These are phyloP conservation scores for Conoideocrella luteorostrata DNA, from an alignment of 2,329 filamentous ascomycete species.

Conservation along the genomic window DNA sequence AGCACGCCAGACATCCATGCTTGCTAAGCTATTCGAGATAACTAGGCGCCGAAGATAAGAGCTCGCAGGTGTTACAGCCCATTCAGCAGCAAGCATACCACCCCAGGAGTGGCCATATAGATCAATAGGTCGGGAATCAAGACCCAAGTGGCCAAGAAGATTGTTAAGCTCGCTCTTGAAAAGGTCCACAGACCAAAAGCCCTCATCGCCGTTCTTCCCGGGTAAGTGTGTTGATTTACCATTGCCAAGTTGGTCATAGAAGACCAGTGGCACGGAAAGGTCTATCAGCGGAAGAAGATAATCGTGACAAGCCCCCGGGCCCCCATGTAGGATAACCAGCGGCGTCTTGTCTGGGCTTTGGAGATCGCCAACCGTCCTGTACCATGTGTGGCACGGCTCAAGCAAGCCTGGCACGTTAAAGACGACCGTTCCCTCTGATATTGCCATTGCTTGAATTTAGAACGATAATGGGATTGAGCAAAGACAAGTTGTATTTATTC, in stretches of 20 bases:
- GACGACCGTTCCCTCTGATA: constrained; percentile 1
- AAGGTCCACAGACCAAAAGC: constrained; percentile 41
- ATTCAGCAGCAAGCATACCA: constrained; percentile 40
- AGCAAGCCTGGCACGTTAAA: constrained; percentile 3
- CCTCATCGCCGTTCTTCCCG: constrained; percentile 30
- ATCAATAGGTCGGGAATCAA: constrained; percentile 29
- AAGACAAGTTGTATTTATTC: too few relatives aligned
- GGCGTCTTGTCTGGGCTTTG: background rate
- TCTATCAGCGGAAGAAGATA: constrained; percentile 32
- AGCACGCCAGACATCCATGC: constrained; percentile 19
- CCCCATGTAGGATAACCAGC: constrained; percentile 28
- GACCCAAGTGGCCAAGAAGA: constrained; percentile 32
- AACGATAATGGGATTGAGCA: too few relatives aligned
- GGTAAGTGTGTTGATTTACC: constrained; percentile 41
- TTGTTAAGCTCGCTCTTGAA: constrained; percentile 45
- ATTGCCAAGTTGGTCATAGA: constrained; percentile 50
- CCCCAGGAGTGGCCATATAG: constrained; percentile 47
- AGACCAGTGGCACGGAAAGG: constrained; percentile 34
- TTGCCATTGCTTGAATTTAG: constrained; percentile 2
- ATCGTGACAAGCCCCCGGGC: constrained; percentile 39
- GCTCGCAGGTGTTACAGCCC: constrained; percentile 26
- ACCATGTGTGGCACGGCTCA: constrained; percentile 5
- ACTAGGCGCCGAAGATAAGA: constrained; percentile 21
- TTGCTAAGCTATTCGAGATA: constrained; percentile 23
- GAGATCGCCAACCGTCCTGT: constrained; percentile 5